phyloP scores from a whole-genome alignment of 2,329 filamentous ascomycete species.

The Beauveria bassiana region DNA sequence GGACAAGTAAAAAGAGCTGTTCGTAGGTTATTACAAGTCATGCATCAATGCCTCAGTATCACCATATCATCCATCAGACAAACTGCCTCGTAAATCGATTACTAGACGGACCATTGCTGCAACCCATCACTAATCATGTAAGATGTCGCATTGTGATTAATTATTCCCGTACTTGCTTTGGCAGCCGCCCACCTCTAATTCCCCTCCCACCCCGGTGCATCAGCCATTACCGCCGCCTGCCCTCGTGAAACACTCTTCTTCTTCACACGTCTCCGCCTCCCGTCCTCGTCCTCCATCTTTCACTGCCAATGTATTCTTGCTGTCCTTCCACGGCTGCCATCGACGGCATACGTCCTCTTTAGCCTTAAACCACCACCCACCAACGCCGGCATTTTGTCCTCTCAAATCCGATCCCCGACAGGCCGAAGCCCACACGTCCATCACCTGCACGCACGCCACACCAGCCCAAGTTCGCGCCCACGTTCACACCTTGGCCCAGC shows the following conservation, averaged over 20 bases:
- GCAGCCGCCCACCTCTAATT: not conserved
- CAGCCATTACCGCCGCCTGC: not conserved
- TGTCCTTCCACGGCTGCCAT: not conserved
- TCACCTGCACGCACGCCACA: conserved; percentile 1
- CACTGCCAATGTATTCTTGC: not conserved
- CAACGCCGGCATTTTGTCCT: not conserved
- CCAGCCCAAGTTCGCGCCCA: not conserved
- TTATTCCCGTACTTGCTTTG: not conserved
- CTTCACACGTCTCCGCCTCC: not conserved
- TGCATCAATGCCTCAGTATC: no score
- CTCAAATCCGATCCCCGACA: conserved; percentile 5
- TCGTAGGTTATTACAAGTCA: no score
- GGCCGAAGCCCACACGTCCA: not conserved
- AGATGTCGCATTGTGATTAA: not conserved
- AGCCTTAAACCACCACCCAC: not conserved
- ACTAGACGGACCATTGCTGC: not conserved
- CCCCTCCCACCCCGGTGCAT: not conserved
- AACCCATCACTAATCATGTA: not conserved
- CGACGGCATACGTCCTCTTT: not conserved
- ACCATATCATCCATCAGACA: no score
- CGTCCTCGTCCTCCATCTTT: not conserved
- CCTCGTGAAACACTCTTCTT: conserved; percentile 3
- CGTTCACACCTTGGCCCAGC: not conserved
- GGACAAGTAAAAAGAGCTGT: no score
- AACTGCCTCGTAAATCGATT: not conserved